Conservation (phyloP, 805 yeast species). For the Zygotorulaspora sp. region DNA sequence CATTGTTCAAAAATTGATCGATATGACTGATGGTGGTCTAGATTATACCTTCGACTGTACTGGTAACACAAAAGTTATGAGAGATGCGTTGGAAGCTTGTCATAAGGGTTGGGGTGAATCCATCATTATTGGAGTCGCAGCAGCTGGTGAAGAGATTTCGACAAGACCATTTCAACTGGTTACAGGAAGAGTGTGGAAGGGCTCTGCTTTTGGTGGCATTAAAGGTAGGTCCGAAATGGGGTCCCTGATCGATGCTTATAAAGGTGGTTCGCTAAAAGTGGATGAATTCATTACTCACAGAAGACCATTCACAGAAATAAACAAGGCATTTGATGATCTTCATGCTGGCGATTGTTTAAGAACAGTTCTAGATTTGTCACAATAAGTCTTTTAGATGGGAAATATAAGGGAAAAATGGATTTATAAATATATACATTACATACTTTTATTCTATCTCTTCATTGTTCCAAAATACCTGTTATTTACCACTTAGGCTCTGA, state of each 20-base stretch:
- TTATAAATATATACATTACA: not conserved
- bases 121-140: conserved; percentile 94
- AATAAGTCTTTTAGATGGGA: not conserved
- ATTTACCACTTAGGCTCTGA: conserved; percentile 24
- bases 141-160: conserved; percentile 93
- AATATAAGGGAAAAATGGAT: not conserved
- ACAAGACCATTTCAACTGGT: conserved; percentile 99
- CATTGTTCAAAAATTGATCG: conserved; percentile 76
- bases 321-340: conserved; percentile 90
- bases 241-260: conserved; percentile 78
- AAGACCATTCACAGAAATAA: conserved; percentile 71
- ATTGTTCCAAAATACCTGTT: not conserved
- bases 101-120: conserved; percentile 99
- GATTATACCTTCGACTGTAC: conserved; percentile 98
- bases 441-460: not conserved
- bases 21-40: conserved; percentile 94
- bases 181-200: conserved; percentile 98
- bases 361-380: conserved; percentile 64
- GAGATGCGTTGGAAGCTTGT: conserved; percentile 92
- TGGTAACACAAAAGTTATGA: conserved; percentile 93
- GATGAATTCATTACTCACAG: conserved; percentile 95
- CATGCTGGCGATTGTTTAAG: conserved; percentile 92
- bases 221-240: conserved; percentile 97
- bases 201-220: conserved; percentile 99
- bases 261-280: conserved; percentile 75